Evolutionary conservation across 163 green algal genomes (phyloP), one percentile per base, ranked within the genome.

Genomic region (Volvox carteri): DNA sequence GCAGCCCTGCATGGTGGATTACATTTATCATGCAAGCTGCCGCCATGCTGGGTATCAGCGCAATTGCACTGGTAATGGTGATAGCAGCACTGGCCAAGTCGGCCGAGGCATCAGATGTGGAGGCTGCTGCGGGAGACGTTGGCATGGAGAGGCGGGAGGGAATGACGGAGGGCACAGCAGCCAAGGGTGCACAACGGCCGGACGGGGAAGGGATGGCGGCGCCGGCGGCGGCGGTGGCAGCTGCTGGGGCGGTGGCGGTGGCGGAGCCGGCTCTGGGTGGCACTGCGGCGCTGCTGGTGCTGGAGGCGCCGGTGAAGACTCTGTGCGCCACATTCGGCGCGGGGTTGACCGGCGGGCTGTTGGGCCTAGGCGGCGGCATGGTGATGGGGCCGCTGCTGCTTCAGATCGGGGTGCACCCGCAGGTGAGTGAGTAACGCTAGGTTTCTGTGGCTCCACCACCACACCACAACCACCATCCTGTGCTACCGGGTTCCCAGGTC

Each of bases 331-430:
- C 83, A 0, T 89, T 87, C 41, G 9, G 62, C 19, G 88, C 88
- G n/a, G 88, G 88, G 1, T 74, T 92, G 39, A 75, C 72, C 18
- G 88, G 88, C 74, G 88, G 88, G 21, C 74, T 92, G 48, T 62
- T 92, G 60, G 88, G 88, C 18, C 80, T 92, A n/a, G 88, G 88
- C 8, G 88, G 88, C 46, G 88, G 88, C 41, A 92, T 92, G 88
- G 72, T 92, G n/a, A 92, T 92, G 65, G 88, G 88, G 2, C 88
- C 88, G 74, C 73, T 92, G 81, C 37, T 92, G 88, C 81, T 92
- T 37, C 56, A 89, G 16, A n/a, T 92, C 23, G 88, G 88, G 0
- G 68, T 92, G 30, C 88, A 92, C 7, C 88, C 88, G 7, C 88
- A 92, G 88, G 88, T 92, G 44, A 1, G 86, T 21, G 33, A 2